These are phyloP conservation scores for Laetiporus sulphureus DNA, from an alignment of 1,284 basidiomycete species.

Conservation along the genomic window DNA sequence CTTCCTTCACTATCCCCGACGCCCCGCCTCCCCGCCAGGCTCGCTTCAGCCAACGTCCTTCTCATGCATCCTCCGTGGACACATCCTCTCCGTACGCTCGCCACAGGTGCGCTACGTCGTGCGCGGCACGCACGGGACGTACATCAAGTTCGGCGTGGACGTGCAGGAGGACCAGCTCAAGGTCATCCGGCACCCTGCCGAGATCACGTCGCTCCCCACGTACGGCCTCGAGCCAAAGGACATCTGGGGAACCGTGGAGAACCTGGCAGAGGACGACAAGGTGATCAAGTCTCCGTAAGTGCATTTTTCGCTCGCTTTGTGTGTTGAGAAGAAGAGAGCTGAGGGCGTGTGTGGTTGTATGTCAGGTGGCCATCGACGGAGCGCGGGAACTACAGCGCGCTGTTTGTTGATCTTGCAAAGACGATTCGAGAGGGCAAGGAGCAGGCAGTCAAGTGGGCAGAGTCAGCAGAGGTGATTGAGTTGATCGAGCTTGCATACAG, in stretches of 20 bases:
- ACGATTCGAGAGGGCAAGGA: conserved; percentile 50
- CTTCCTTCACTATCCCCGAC: conserved; percentile 49
- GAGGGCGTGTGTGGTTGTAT: background rate
- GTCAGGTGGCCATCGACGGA: conserved; percentile 63
- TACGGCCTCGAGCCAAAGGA: conserved; percentile 46
- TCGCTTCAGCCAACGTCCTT: conserved; percentile 46
- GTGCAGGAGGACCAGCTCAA: conserved; percentile 71
- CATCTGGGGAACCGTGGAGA: conserved; percentile 56
- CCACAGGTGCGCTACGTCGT: conserved; percentile 67
- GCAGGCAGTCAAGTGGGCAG: conserved; percentile 61
- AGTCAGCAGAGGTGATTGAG: conserved; percentile 63
- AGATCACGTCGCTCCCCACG: conserved; percentile 33
- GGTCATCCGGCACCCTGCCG: conserved; percentile 40
- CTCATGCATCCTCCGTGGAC: conserved; percentile 62
- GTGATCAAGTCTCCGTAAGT: conserved; percentile 44
- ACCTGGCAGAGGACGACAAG: conserved; percentile 39
- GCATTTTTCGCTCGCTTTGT: conserved; percentile 4
- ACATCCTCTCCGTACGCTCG: conserved; percentile 60
- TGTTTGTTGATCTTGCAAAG: conserved; percentile 62
- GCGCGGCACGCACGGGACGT: conserved; percentile 66
- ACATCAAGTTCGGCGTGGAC: conserved; percentile 73
- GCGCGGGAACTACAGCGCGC: conserved; percentile 49
- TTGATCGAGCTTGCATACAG: conserved; percentile 66
- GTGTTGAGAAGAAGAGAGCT: background rate
- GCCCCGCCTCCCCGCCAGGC: conserved; percentile 18